These are phyloP conservation scores for Diaporthe velutina DNA, from an alignment of 2,329 filamentous ascomycete genomes.

Conservation along the genomic window DNA sequence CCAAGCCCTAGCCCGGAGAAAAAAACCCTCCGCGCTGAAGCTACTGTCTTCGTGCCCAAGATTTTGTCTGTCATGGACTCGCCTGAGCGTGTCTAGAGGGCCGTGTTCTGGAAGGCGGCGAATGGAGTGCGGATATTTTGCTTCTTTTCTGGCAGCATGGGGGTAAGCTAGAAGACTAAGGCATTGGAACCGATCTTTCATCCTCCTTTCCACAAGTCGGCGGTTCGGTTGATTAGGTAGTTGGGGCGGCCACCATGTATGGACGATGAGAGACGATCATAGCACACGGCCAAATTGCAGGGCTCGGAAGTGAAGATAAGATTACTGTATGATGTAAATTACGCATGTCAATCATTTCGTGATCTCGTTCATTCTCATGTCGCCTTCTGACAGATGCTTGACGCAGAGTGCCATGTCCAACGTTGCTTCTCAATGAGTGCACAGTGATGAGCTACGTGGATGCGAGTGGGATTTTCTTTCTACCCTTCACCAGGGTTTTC, in stretches of 20 bases:
- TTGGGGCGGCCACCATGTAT: slow-evolving; percentile 35
- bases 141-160: slow-evolving; percentile 20
- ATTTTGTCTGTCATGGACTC: slow-evolving; percentile 13
- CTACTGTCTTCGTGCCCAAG: slow-evolving; percentile 30
- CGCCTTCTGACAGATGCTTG: too few relatives aligned
- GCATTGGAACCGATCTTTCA: slow-evolving; percentile 2
- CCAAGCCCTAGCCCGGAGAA: not conserved
- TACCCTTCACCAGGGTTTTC: not conserved
- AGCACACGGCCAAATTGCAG: slow-evolving; percentile 29
- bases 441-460: not conserved
- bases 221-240: slow-evolving; percentile 35
- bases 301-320: slow-evolving; percentile 36
- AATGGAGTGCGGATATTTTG: slow-evolving; percentile 10
- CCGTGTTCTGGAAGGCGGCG: not conserved
- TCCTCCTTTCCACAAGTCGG: slow-evolving; percentile 25
- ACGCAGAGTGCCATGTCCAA: not conserved
- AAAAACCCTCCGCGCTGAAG: slow-evolving; percentile 21
- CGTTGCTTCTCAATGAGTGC: not conserved
- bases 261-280: slow-evolving; percentile 32
- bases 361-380: not conserved
- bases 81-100: slow-evolving; percentile 10
- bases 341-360: slow-evolving; percentile 20
- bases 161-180: slow-evolving; percentile 21
- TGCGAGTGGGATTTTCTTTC: not conserved
- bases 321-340: slow-evolving; percentile 38